Evolutionary conservation across 345 rosid genomes (phyloP).

Genomic region (Lepidium sativum): DNA sequence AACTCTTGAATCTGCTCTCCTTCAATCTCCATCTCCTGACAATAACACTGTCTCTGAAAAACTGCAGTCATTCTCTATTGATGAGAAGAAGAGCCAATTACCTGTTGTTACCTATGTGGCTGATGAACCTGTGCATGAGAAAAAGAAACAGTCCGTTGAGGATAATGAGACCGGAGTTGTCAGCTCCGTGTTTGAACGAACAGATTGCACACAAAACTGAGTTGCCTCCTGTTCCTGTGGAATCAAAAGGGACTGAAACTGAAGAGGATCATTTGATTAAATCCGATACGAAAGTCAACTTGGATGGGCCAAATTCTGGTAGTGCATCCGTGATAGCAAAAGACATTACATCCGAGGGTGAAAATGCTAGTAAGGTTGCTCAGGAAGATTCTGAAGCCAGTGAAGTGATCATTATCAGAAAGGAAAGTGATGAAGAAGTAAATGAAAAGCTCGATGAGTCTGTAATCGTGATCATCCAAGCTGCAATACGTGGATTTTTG

Average conservation of each 20-base stretch:
- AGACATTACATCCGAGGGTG: constrained; percentile 18
- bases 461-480: constrained; percentile 45
- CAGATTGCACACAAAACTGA: constrained; percentile 27
- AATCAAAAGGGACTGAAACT: constrained; percentile 24
- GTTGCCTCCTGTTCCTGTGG: constrained; percentile 19
- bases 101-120: constrained; percentile 15
- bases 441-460: constrained; percentile 38
- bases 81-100: constrained; percentile 35
- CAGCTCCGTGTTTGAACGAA: constrained; percentile 2
- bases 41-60: constrained; percentile 27
- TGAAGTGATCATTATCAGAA: constrained; percentile 21
- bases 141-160: background rate
- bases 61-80: constrained; percentile 26
- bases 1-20: constrained; percentile 42
- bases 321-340: constrained; percentile 9
- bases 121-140: constrained; percentile 20
- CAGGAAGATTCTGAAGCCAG: constrained; percentile 24
- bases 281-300: background rate
- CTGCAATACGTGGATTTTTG: constrained; percentile 50
- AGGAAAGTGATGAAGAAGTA: constrained; percentile 23
- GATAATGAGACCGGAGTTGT: background rate
- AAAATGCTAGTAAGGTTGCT: constrained; percentile 18
- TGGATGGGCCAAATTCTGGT: background rate
- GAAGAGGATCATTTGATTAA: constrained; percentile 10
- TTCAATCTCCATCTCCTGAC: constrained; percentile 33